A percentile compares a stretch with the other conserved stretches of the same genome.
These are phyloP conservation scores for Triticum aestivum DNA, from an alignment of 176 grass and related monocot species.

Conservation along the genomic window IWGSC_CS_RefSeq_v2.1 NC_057798.1:531552295-531552794, in stretches of 20 bases:
- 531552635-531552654: constrained; percentile 30
- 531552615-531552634: constrained; percentile 35
- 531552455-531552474: neutral
- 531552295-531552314: no score
- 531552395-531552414: neutral
- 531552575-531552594: constrained; percentile 22
- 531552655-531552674: constrained; percentile 27
- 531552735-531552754: no score
- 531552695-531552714: neutral
- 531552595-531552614: neutral
- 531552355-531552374: neutral
- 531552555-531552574: constrained; percentile 25
- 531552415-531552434: neutral
- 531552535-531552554: constrained; percentile 13
- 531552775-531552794: constrained; percentile 22
- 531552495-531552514: neutral
- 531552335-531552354: neutral
- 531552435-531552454: neutral
- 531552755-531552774: neutral
- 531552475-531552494: neutral
- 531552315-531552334: neutral
- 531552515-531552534: neutral
- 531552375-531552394: neutral
- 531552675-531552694: neutral
- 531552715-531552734: neutral